Percentiles rank a stretch among this genome's conserved stretches.
These are phyloP conservation scores for Colletotrichum chrysophilum DNA, from an alignment of 2,329 filamentous ascomycete species.

Conservation along the genomic window DNA sequence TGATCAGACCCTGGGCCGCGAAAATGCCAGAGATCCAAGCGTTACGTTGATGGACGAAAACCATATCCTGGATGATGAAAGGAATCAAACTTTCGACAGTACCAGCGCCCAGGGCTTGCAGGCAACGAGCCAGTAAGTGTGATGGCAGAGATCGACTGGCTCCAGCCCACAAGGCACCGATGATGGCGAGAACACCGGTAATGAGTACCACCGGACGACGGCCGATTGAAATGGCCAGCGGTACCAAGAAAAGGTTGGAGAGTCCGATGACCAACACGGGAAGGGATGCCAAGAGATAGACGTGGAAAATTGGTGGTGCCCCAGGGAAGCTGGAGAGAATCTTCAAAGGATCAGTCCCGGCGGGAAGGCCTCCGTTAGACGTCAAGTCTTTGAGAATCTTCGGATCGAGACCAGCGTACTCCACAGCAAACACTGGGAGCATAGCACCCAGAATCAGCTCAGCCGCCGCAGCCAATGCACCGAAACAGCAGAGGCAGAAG, in stretches of 20 bases:
- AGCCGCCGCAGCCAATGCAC: slow-evolving; percentile 30
- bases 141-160: slow-evolving; percentile 30
- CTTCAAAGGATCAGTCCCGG: slow-evolving; percentile 24
- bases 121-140: slow-evolving; percentile 34
- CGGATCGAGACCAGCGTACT: slow-evolving; percentile 35
- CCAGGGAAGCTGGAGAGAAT: slow-evolving; percentile 23
- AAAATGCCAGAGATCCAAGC: slow-evolving; percentile 34
- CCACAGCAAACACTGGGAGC: slow-evolving; percentile 37
- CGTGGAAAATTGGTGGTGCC: slow-evolving; percentile 30
- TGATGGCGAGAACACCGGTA: slow-evolving; percentile 33
- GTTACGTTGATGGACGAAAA: slow-evolving; percentile 42
- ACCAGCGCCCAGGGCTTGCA: slow-evolving; percentile 39
- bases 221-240: slow-evolving; percentile 38
- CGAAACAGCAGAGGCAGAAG: slow-evolving; percentile 23
- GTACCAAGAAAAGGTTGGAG: slow-evolving; percentile 36
- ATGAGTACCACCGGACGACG: slow-evolving; percentile 38
- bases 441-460: slow-evolving; percentile 30
- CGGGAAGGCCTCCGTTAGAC: slow-evolving; percentile 18
- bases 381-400: slow-evolving; percentile 27
- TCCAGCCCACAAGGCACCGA: slow-evolving; percentile 38
- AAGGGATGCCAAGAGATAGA: slow-evolving; percentile 36
- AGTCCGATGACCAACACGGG: slow-evolving; percentile 38
- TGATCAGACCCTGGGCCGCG: slow-evolving; percentile 31
- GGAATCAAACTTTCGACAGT: slow-evolving; percentile 39
- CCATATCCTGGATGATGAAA: slow-evolving; percentile 41